Base-by-base conservation (phyloP, 495 filamentous ascomycete genomes). In the Chaetomium cochliodes region DNA sequence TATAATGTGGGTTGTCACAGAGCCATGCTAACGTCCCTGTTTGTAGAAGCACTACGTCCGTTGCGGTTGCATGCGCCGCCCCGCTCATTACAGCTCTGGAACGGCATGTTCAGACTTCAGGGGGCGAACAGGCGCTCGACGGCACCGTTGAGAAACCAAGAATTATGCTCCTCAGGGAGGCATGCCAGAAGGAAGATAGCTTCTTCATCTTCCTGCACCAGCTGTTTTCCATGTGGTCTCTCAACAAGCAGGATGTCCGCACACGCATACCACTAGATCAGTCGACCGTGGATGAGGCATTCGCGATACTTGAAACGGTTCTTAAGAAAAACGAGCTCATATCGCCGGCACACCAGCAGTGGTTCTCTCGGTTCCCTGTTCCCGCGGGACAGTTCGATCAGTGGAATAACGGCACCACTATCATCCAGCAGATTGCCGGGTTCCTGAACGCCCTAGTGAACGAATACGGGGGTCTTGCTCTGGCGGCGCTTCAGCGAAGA, bases 161-260 rank as follows among this genome's bases (percentile, higher is more conserved):
- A 53, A 70, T 86, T 28, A 66, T 74, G 47, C 77, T 90, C 1
- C 69, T 93, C 5, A 63, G 54, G 5, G 76, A 86, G n/a, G 88
- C 89, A 0, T 88, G 84, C 67, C 11, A 56, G 3, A 52, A 73
- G 0, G 72, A 80, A 12, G 90, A 93, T 66, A 60, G 77, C 28
- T 83, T 89, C 69, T 93, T 88, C 69, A 52, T 92, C 56, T 78
- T 78, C 13, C 70, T 91, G 6, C 90, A 93, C 74, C 89, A 91
- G 65, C 61, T 90, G 2, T 91, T 85, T 70, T 89, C 86, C 70
- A 68, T 83, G 16, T 83, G 80, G 77, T 76, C 74, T 47, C 55
- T 49, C 16, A 54, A 61, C 58, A 69, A 59, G n/a, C 25, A 28
- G 26, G 55, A 46, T 8, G 60, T 25, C 9, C 58, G 64, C 55